Evolutionary conservation across 1,284 basidiomycete species (phyloP).

Genomic region (Somion occarium): DNA sequence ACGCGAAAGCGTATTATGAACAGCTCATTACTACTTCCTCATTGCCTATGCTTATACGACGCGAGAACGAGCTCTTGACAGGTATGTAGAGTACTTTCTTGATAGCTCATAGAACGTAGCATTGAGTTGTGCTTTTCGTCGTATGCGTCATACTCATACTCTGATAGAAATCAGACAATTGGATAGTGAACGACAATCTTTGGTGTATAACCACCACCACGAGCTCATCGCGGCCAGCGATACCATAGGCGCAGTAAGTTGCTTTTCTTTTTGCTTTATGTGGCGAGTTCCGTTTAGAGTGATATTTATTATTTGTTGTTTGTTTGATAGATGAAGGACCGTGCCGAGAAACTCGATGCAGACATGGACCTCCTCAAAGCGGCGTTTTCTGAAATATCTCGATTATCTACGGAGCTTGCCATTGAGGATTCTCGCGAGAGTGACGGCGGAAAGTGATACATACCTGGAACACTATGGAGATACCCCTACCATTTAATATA

Average conservation of each 20-base stretch:
- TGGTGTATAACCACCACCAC: slow-evolving; percentile 94
- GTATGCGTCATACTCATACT: not conserved
- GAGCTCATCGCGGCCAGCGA: slow-evolving; percentile 90
- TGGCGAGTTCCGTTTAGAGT: too few species aligned
- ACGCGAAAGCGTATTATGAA: slow-evolving; percentile 78
- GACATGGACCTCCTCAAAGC: slow-evolving; percentile 77
- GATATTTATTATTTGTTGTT: too few species aligned
- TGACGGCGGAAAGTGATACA: not conserved
- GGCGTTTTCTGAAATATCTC: slow-evolving; percentile 82
- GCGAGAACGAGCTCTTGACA: slow-evolving; percentile 72
- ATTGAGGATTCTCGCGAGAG: slow-evolving; percentile 11
- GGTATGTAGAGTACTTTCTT: slow-evolving; percentile 36
- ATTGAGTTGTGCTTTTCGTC: too few species aligned
- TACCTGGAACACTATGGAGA: too few species aligned
- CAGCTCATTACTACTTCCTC: slow-evolving; percentile 79
- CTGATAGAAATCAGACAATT: slow-evolving; percentile 76
- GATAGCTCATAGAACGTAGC: not conserved
- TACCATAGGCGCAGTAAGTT: slow-evolving; percentile 77
- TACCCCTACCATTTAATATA: too few species aligned
- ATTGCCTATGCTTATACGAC: slow-evolving; percentile 64
- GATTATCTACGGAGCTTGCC: slow-evolving; percentile 66
- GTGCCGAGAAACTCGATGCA: slow-evolving; percentile 76
- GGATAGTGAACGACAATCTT: slow-evolving; percentile 83
- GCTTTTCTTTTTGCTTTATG: slow-evolving; percentile 2
- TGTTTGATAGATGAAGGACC: slow-evolving; percentile 67